Evolutionary conservation across 2,329 filamentous ascomycete genomes (phyloP).

Genomic region (Fragosphaeria purpurea): DNA sequence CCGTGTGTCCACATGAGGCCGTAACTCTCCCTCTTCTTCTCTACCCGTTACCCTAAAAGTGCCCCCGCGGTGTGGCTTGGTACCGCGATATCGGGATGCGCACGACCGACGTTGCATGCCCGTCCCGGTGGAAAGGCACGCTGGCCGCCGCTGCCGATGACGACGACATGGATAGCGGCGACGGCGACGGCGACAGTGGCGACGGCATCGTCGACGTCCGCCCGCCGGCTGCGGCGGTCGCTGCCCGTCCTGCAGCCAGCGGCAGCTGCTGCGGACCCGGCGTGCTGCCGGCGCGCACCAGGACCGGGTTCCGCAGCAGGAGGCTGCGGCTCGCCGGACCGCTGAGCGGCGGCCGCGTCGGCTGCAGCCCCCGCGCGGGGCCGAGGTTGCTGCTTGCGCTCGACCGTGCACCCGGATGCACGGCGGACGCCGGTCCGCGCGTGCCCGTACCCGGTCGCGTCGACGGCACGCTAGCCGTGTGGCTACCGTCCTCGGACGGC

Average conservation of each 20-base stretch:
- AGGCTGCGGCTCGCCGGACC: conserved; percentile 7
- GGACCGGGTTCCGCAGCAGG: conserved; percentile 3
- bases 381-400: neutral
- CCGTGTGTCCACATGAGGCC: too few species aligned
- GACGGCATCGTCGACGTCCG: too few species aligned
- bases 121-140: conserved; percentile 4
- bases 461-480: neutral
- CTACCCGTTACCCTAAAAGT: too few species aligned
- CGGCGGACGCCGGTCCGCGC: neutral
- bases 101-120: conserved; percentile 6
- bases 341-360: conserved; percentile 7
- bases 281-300: neutral
- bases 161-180: neutral
- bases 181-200: neutral
- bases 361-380: neutral
- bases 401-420: neutral
- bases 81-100: conserved; percentile 9
- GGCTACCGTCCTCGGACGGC: neutral
- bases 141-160: neutral
- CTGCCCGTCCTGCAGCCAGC: too few species aligned
- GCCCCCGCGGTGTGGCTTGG: neutral
- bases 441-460: neutral
- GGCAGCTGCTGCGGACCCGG: neutral
- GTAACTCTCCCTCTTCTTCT: too few species aligned
- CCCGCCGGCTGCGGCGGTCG: too few species aligned